phyloP scores from a whole-genome alignment of 306 rosid genomes.

The Castanea sativa region DNA sequence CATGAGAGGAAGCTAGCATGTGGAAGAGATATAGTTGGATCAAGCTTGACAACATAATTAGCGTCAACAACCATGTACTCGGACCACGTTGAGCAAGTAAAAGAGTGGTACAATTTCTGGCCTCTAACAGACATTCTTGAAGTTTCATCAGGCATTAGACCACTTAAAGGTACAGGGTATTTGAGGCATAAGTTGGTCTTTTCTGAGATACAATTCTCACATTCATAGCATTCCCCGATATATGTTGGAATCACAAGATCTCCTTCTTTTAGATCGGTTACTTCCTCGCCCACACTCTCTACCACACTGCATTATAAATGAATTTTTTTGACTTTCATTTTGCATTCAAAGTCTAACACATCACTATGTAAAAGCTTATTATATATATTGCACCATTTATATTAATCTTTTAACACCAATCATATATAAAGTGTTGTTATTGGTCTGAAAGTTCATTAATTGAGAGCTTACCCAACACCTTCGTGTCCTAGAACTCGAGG shows the following conservation, averaged over 20 bases:
- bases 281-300: conserved; percentile 33
- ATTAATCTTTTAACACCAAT: too few species aligned
- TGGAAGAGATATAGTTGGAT: conserved; percentile 1
- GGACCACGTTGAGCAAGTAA: conserved; percentile 37
- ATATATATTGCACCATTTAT: too few species aligned
- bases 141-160: conserved; percentile 23
- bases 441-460: too few species aligned
- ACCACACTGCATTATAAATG: conserved; percentile 14
- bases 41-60: conserved; percentile 21
- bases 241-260: conserved; percentile 33
- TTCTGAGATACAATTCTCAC: conserved; percentile 28
- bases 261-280: conserved; percentile 18
- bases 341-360: too few species aligned
- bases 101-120: conserved; percentile 17
- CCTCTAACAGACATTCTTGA: conserved; percentile 28
- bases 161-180: conserved; percentile 7
- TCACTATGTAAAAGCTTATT: too few species aligned
- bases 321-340: too few species aligned
- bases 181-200: conserved; percentile 30
- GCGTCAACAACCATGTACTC: conserved; percentile 30
- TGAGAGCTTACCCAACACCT: conserved; percentile 51
- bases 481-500: conserved; percentile 61
- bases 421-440: too few species aligned
- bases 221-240: conserved; percentile 30
- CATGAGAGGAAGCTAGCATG: conserved; percentile 40